Percentiles rank a stretch among this genome's conserved stretches.
Conservation (phyloP, 2,329 filamentous ascomycete genomes). For the Diplodia seriata region DNA sequence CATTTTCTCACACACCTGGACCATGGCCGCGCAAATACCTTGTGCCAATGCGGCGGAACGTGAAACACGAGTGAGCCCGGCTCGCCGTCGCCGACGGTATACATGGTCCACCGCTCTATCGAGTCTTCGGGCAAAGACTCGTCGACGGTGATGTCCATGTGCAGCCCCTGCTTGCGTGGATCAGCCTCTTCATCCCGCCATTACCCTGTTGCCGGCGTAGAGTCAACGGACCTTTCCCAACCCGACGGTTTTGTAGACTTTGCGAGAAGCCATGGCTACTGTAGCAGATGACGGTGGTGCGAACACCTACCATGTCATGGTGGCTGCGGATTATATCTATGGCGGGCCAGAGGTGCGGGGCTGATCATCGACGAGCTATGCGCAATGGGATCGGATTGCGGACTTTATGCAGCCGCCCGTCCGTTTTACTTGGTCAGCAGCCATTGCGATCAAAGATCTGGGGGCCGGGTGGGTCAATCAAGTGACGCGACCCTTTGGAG, state of each 20-base stretch:
- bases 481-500: no score
- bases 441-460: not conserved
- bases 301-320: not conserved
- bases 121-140: not conserved
- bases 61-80: not conserved
- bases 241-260: not conserved
- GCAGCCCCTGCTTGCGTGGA: not conserved
- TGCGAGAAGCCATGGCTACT: not conserved
- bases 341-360: not conserved
- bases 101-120: not conserved
- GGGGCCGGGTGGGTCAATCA: no score
- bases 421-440: no score
- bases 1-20: not conserved
- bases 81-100: not conserved
- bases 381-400: not conserved
- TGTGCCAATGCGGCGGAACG: constrained; percentile 16
- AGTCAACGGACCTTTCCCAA: not conserved
- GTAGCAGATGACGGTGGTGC: not conserved
- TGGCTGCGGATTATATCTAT: not conserved
- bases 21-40: not conserved
- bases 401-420: not conserved
- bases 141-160: not conserved
- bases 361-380: not conserved
- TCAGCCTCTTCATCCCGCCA: not conserved
- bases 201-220: not conserved